Conservation (phyloP, 495 filamentous ascomycete species). For the Hypomontagnella submonticulosa region DNA sequence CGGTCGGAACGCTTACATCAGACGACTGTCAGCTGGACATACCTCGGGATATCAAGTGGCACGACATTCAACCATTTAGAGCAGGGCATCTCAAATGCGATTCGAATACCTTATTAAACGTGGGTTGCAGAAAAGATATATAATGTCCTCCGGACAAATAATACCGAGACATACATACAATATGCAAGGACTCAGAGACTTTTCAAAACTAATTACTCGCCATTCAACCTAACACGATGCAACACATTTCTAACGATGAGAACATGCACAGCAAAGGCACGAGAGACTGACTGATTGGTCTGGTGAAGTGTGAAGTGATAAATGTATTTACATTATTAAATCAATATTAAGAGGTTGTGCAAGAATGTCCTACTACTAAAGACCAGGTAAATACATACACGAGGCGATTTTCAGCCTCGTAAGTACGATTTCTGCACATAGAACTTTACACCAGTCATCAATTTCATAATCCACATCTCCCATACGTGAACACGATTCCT, state of each 20-base stretch:
- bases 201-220: too few species aligned
- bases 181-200: background rate
- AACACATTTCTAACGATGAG: too few species aligned
- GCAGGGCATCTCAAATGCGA: background rate
- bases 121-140: too few species aligned
- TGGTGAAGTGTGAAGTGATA: conserved; percentile 1
- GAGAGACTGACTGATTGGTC: conserved; percentile 4
- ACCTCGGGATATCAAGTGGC: conserved; percentile 5
- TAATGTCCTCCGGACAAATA: too few species aligned
- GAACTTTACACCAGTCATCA: too few species aligned
- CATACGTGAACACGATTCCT: background rate
- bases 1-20: conserved; percentile 12
- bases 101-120: too few species aligned
- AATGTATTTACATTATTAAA: conserved; percentile 36
- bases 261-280: background rate
- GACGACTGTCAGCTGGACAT: conserved; percentile 2
- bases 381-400: background rate
- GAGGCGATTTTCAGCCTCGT: conserved; percentile 1
- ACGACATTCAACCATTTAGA: background rate
- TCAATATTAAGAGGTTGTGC: conserved; percentile 21
- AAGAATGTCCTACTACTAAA: background rate
- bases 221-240: too few species aligned
- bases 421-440: too few species aligned
- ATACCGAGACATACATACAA: too few species aligned
- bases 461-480: background rate